A percentile compares a stretch with the other conserved stretches of the same genome.
These are phyloP conservation scores for Brassica carinata DNA, from an alignment of 345 rosid species.

Conservation along the genomic window DNA sequence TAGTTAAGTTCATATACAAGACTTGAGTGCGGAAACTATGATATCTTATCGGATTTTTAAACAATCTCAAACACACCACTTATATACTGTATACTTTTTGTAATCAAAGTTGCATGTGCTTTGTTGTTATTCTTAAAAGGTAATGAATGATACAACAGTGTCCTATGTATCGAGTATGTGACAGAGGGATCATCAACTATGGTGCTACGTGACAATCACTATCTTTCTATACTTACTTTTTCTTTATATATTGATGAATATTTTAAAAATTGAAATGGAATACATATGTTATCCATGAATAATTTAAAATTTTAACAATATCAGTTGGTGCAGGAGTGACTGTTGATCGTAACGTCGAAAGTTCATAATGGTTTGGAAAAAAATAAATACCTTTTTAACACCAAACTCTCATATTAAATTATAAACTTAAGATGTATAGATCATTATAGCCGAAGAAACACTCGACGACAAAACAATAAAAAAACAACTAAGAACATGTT, in stretches of 20 bases:
- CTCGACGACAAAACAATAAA: too few species aligned
- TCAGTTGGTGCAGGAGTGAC: not conserved
- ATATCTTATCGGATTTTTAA: too few species aligned
- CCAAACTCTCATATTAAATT: too few species aligned
- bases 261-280: not conserved
- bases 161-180: conserved; percentile 21
- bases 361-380: not conserved
- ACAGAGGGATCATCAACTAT: conserved; percentile 12
- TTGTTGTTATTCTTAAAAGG: conserved; percentile 27
- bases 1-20: too few species aligned
- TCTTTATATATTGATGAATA: not conserved
- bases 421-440: too few species aligned
- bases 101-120: too few species aligned
- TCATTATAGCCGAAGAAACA: too few species aligned
- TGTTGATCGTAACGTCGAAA: conserved; percentile 5
- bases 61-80: too few species aligned
- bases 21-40: too few species aligned
- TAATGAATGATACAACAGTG: conserved; percentile 20
- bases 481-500: too few species aligned
- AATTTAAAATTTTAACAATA: not conserved
- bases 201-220: conserved; percentile 35
- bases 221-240: conserved; percentile 27
- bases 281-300: conserved; percentile 18
- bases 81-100: too few species aligned
- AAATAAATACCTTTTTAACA: too few species aligned